Evolutionary conservation across 331 rosid species (phyloP), one percentile per base, ranked within the genome.

Genomic region (Erythrophleum ivorense): DNA sequence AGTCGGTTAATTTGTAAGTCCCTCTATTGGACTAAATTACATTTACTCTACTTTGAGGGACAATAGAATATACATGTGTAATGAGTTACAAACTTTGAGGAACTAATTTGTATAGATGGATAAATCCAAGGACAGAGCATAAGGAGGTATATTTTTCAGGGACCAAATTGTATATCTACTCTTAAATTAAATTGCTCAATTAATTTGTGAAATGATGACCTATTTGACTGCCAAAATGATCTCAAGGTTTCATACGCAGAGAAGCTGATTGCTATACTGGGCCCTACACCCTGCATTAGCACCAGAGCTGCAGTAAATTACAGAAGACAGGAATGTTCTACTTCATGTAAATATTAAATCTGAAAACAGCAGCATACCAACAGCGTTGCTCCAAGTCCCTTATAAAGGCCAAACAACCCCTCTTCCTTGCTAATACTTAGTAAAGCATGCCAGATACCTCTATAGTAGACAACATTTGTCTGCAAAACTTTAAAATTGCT

Each of bases 321-420:
- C 64, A 73, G 24, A 71, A 68, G 41, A 81, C 73, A 45, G 41
- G 31, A 77, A 77, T 49, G 31, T 53, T 45, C 68, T 7, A 65
- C 75, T 82, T 53, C 36, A 60, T 18, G 45, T 58, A 7, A 54
- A 78, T 18, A 14, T 71, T 19, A 45, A 76, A 78, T 77, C 60
- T 45, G 57, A 75, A 65, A 59, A 77, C 7, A 74, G 16, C 80
- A 57, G 69, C 91, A 80, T 94, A 94, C 98, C 99, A 96, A 83
- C 48, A 96, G 91, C 34, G 99, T 94, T 57, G 99, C 92, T 87
- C 99, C 99, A 50, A 96, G 98, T 81, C 99, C 99, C 85, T 94
- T 94, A 83, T 96, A 96, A 40, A 96, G 97, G 53, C 97, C 97
- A 54, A 86, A 70, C 75, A 94, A n/a, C 50, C 99, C 99, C 90